Evolutionary conservation across 2,329 filamentous ascomycete species (phyloP).

Genomic region (Phaeosphaeriaceae sp.): DNA sequence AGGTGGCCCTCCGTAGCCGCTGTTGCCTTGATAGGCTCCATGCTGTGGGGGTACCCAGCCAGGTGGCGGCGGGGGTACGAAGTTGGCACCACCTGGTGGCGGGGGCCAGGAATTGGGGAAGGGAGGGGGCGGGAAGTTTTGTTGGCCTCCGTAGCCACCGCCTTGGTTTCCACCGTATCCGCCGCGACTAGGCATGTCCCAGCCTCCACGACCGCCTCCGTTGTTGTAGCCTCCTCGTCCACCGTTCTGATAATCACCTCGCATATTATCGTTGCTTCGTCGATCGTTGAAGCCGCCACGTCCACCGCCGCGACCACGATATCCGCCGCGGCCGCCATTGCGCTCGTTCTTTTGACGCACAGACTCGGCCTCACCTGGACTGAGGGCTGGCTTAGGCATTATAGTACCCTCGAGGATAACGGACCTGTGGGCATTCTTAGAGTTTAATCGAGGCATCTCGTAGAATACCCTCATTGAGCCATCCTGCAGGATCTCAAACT

Average conservation of each 20-base stretch:
- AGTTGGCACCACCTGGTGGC: constrained; percentile 33
- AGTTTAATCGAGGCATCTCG: constrained; percentile 72
- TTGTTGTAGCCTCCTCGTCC: constrained; percentile 34
- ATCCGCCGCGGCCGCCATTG: constrained; percentile 48
- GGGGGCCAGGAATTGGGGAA: constrained; percentile 28
- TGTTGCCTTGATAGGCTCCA: constrained; percentile 17
- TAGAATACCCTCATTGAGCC: constrained; percentile 89
- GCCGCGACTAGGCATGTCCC: constrained; percentile 16
- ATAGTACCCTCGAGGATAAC: constrained; percentile 89
- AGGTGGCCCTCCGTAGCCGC: constrained; percentile 24
- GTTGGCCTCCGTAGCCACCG: constrained; percentile 27
- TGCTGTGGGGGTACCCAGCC: constrained; percentile 40
- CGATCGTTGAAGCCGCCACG: constrained; percentile 45
- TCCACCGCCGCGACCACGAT: constrained; percentile 25
- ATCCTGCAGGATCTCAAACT: constrained; percentile 55
- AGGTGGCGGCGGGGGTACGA: constrained; percentile 34
- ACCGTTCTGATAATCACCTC: constrained; percentile 27
- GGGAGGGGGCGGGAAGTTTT: constrained; percentile 21
- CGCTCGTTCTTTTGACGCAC: constrained; percentile 70
- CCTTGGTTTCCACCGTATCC: constrained; percentile 29
- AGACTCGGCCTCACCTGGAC: constrained; percentile 71
- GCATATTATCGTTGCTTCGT: constrained; percentile 26
- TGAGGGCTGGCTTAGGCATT: constrained; percentile 72
- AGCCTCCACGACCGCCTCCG: constrained; percentile 19
- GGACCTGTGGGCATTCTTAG: constrained; percentile 80